These are phyloP conservation scores for Fusarium clavum DNA, from an alignment of 2,329 filamentous ascomycete species.

Conservation along the genomic window DNA sequence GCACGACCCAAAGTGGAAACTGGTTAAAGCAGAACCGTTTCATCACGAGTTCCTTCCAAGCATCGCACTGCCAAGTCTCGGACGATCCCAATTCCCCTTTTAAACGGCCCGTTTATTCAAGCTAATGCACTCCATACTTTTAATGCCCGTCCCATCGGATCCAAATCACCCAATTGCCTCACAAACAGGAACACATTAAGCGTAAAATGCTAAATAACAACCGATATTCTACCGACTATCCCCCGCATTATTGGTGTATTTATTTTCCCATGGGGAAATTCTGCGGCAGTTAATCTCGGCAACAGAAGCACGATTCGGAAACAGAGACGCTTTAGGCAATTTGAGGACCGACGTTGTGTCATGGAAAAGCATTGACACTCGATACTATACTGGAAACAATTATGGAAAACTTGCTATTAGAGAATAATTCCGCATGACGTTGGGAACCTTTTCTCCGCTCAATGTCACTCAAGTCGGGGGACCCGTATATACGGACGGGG, in stretches of 20 bases:
- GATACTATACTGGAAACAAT: background rate
- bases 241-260: conserved; percentile 15
- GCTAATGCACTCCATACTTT: conserved; percentile 7
- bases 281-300: conserved; percentile 24
- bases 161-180: background rate
- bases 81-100: conserved; percentile 17
- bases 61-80: conserved; percentile 1
- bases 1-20: background rate
- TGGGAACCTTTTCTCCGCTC: conserved; percentile 6
- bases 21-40: background rate
- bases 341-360: background rate
- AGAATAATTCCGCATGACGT: background rate
- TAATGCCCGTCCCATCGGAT: background rate
- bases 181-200: background rate
- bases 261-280: conserved; percentile 25
- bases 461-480: background rate
- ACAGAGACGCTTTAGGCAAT: conserved; percentile 9
- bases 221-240: background rate
- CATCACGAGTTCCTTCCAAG: conserved; percentile 2
- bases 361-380: background rate
- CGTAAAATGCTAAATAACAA: background rate
- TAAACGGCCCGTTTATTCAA: conserved; percentile 26
- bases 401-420: background rate
- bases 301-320: conserved; percentile 12
- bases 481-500: background rate